These are phyloP conservation scores for Brettanomyces custersianus DNA, from an alignment of 805 yeast genomes.

Conservation along the genomic window DNA sequence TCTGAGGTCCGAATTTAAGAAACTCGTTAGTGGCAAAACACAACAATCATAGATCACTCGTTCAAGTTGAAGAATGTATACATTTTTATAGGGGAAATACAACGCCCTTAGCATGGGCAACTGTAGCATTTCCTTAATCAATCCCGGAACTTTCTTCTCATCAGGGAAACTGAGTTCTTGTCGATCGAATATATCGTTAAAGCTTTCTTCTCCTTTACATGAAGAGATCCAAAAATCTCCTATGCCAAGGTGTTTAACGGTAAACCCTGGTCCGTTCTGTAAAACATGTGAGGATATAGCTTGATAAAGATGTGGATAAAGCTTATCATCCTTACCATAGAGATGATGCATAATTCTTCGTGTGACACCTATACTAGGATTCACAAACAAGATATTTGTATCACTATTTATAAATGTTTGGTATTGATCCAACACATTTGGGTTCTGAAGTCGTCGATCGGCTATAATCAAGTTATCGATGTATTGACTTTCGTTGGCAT, in stretches of 20 bases:
- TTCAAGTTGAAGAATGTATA: conserved; percentile 15
- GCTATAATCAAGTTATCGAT: conserved; percentile 5
- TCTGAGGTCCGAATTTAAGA: conserved; percentile 6
- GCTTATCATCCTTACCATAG: conserved; percentile 1
- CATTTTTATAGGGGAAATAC: conserved; percentile 14
- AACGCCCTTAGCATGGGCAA: conserved; percentile 12
- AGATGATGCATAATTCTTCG: conserved; percentile 7
- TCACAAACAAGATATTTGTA: conserved; percentile 18
- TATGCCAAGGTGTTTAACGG: conserved; percentile 13
- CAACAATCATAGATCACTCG: conserved; percentile 16
- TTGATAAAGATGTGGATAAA: conserved; percentile 16
- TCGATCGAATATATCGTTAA: not conserved
- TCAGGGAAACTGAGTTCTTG: conserved; percentile 9
- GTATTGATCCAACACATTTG: conserved; percentile 3
- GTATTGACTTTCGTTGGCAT: no score
- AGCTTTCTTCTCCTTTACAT: conserved; percentile 8
- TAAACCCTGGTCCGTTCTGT: conserved; percentile 10
- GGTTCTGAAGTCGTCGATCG: not conserved
- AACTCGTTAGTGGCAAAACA: conserved; percentile 10
- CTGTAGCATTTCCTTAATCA: conserved; percentile 7
- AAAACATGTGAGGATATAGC: conserved; percentile 15
- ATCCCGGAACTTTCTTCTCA: conserved; percentile 9
- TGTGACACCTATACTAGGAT: conserved; percentile 15
- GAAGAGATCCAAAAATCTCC: conserved; percentile 18
- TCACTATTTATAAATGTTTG: conserved; percentile 7